A percentile compares a stretch with the other conserved stretches of the same genome.
phyloP scores from a whole-genome alignment of 257 asterid species.

The Capsicum rhomboideum region DNA sequence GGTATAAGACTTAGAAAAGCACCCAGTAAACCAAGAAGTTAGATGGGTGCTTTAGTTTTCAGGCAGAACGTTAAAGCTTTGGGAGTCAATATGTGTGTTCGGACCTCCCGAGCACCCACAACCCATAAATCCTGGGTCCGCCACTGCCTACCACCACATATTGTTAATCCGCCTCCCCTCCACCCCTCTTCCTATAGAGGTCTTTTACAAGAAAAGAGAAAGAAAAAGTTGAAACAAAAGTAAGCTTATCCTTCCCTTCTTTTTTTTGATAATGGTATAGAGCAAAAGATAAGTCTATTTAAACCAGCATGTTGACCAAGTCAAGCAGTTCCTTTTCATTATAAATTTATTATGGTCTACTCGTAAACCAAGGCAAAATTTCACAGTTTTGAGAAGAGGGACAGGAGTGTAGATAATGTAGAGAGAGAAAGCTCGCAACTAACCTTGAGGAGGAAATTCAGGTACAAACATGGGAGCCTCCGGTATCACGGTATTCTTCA shows the following conservation, averaged over 20 bases:
- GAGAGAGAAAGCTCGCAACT: not conserved
- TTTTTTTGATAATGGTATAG: not conserved
- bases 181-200: not conserved
- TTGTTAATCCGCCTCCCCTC: not conserved
- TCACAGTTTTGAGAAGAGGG: not conserved
- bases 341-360: not conserved
- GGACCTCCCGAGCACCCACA: too few relatives aligned
- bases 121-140: too few relatives aligned
- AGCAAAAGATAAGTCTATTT: not conserved
- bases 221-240: not conserved
- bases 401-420: not conserved
- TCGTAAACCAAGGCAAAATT: not conserved
- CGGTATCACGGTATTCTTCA: conserved; percentile 79
- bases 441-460: conserved; percentile 92
- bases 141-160: not conserved
- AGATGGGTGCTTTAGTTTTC: too few relatives aligned
- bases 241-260: not conserved
- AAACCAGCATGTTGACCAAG: not conserved
- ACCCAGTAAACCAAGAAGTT: too few relatives aligned
- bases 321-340: not conserved
- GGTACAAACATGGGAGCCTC: conserved; percentile 93
- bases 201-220: not conserved
- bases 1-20: too few relatives aligned
- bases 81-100: too few relatives aligned
- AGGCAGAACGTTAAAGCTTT: too few relatives aligned